Percentiles rank a stretch among this genome's conserved stretches.
Conservation (phyloP, 1,139 yeast species). For the Hyphopichia khmerensis region DNA sequence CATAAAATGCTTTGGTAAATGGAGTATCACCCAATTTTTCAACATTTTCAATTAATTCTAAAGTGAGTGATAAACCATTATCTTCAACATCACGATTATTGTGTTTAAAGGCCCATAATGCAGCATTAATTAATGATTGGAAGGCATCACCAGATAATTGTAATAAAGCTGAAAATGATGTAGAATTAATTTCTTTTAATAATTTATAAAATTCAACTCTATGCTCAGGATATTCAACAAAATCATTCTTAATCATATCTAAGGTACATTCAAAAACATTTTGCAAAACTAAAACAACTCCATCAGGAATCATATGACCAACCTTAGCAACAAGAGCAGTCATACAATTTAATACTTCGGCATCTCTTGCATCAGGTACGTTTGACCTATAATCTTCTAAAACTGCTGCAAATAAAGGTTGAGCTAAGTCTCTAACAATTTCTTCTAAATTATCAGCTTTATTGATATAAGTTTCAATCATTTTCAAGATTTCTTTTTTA, state of each 20-base stretch:
- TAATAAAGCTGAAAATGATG: constrained; percentile 81
- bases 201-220: constrained; percentile 93
- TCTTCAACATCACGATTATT: constrained; percentile 95
- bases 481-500: constrained; percentile 87
- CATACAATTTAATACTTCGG: constrained; percentile 94
- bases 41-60: constrained; percentile 80
- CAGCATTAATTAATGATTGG: constrained; percentile 87
- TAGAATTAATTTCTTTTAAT: constrained; percentile 79
- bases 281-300: constrained; percentile 82
- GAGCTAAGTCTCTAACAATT: constrained; percentile 78
- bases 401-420: constrained; percentile 81
- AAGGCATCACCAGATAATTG: constrained; percentile 91
- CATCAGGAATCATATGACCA: constrained; percentile 87
- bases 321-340: constrained; percentile 85
- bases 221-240: constrained; percentile 96
- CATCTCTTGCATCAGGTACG: constrained; percentile 97
- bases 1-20: constrained; percentile 84
- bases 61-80: constrained; percentile 77
- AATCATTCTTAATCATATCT: constrained; percentile 92
- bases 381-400: constrained; percentile 85
- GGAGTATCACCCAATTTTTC: constrained; percentile 74
- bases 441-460: constrained; percentile 87
- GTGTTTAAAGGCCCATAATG: constrained; percentile 97
- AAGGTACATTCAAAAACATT: constrained; percentile 93
- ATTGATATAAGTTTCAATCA: constrained; percentile 84